phyloP scores from a whole-genome alignment of 805 yeast species.

The Spathaspora sp. region DNA sequence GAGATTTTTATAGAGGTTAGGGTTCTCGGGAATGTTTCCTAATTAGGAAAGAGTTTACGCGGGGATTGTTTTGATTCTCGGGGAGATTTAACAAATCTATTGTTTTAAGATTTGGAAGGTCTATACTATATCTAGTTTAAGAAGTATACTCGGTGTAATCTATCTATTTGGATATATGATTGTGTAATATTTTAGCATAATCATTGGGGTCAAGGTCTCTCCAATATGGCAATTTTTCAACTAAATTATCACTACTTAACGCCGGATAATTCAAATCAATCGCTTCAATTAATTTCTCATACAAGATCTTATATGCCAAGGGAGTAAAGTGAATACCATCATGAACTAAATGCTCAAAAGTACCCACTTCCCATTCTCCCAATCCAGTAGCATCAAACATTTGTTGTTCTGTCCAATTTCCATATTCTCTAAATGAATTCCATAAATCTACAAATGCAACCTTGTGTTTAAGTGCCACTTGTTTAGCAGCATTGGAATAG shows the following conservation, averaged over 20 bases:
- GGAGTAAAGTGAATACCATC: slow-evolving; percentile 65
- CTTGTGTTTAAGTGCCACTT: slow-evolving; percentile 40
- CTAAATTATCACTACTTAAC: slow-evolving; percentile 37
- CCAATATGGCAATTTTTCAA: slow-evolving; percentile 38
- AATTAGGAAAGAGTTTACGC: neutral
- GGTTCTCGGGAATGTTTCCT: neutral
- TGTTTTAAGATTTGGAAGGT: neutral
- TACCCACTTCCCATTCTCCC: slow-evolving; percentile 1
- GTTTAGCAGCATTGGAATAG: slow-evolving; percentile 50
- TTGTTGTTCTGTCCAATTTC: slow-evolving; percentile 34
- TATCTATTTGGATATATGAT: too few relatives aligned
- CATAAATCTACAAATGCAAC: slow-evolving; percentile 61
- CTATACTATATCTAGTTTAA: too few relatives aligned
- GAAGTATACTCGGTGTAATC: too few relatives aligned
- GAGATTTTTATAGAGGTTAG: neutral
- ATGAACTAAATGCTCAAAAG: slow-evolving; percentile 9
- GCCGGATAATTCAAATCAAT: slow-evolving; percentile 48
- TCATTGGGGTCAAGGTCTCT: slow-evolving; percentile 19
- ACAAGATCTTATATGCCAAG: slow-evolving; percentile 49
- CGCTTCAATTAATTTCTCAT: slow-evolving; percentile 34
- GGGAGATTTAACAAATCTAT: neutral
- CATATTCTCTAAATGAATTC: slow-evolving; percentile 32
- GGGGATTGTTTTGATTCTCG: neutral
- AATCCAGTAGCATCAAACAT: slow-evolving; percentile 32
- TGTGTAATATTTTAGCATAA: neutral